phyloP scores from a whole-genome alignment of 2,329 filamentous ascomycete species.

The Fusarium sp. region DNA sequence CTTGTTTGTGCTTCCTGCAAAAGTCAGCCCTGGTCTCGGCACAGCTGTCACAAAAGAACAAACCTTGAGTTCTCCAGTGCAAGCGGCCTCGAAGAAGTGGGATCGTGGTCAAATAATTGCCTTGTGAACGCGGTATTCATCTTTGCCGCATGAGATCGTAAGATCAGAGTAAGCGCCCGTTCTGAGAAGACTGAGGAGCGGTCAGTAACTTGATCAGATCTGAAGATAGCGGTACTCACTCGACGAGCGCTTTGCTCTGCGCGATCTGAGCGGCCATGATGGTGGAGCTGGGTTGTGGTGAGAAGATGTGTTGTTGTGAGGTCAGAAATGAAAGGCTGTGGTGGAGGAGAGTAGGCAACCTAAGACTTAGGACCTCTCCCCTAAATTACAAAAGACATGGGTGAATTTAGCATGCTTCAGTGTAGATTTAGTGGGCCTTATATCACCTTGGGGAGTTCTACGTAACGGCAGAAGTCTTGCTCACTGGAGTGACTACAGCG shows the following conservation, averaged over 20 bases:
- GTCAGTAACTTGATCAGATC: background rate
- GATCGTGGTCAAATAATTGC: constrained; percentile 19
- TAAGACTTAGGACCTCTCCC: too few species aligned
- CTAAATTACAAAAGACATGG: background rate
- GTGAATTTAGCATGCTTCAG: background rate
- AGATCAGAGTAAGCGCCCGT: constrained; percentile 6
- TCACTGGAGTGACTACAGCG: background rate
- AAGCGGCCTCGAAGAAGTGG: background rate
- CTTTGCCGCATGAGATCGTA: background rate
- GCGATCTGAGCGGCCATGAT: rapidly evolving
- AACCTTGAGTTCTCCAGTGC: background rate
- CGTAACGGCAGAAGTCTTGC: background rate
- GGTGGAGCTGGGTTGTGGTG: rapidly evolving
- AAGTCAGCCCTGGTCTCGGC: background rate
- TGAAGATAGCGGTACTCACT: background rate
- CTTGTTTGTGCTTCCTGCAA: background rate
- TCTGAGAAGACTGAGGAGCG: background rate
- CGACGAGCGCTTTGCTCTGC: background rate
- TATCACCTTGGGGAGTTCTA: rapidly evolving
- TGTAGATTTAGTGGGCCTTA: background rate
- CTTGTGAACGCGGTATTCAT: constrained; percentile 4
- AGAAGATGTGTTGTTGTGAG: background rate
- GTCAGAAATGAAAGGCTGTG: background rate
- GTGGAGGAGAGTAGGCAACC: rapidly evolving
- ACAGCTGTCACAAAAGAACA: background rate